Conservation (phyloP, 257 asterid genomes). For the Ligustrum vulgare region DNA sequence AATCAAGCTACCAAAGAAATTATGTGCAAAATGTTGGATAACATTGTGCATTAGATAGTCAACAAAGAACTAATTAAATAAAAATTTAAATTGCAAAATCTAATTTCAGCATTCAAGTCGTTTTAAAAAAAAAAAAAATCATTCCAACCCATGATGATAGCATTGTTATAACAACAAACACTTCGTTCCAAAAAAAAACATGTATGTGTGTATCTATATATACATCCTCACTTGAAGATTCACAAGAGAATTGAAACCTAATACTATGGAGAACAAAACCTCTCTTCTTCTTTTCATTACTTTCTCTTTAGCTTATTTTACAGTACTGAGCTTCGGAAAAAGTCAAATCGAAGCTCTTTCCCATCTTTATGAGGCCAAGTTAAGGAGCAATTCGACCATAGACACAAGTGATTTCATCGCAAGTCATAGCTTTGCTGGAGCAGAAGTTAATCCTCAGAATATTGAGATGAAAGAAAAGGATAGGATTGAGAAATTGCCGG, state of each 20-base stretch:
- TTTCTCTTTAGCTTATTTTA: slow-evolving; percentile 9
- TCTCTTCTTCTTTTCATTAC: slow-evolving; percentile 20
- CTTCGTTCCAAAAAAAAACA: too few species aligned
- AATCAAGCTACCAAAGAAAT: slow-evolving; percentile 1
- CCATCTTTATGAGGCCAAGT: slow-evolving; percentile 34
- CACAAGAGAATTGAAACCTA: not conserved
- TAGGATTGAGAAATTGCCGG: slow-evolving; percentile 56
- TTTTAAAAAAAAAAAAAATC: too few species aligned
- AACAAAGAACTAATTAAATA: too few species aligned
- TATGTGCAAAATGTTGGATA: too few species aligned
- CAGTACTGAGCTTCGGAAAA: slow-evolving; percentile 14
- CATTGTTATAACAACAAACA: not conserved
- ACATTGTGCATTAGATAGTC: too few species aligned
- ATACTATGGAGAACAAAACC: slow-evolving; percentile 24
- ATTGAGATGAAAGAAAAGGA: slow-evolving; percentile 64
- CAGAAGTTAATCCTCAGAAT: slow-evolving; percentile 26
- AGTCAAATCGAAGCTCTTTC: slow-evolving; percentile 46
- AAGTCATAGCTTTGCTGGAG: slow-evolving; percentile 12
- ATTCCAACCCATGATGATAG: not conserved
- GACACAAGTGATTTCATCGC: slow-evolving; percentile 46
- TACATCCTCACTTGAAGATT: not conserved
- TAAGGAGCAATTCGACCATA: slow-evolving; percentile 26
- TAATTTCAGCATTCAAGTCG: not conserved
- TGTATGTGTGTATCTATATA: not conserved
- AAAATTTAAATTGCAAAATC: not conserved